Conservation (phyloP, 2,329 filamentous ascomycete species). For the Rugonectria rugulosa region DNA sequence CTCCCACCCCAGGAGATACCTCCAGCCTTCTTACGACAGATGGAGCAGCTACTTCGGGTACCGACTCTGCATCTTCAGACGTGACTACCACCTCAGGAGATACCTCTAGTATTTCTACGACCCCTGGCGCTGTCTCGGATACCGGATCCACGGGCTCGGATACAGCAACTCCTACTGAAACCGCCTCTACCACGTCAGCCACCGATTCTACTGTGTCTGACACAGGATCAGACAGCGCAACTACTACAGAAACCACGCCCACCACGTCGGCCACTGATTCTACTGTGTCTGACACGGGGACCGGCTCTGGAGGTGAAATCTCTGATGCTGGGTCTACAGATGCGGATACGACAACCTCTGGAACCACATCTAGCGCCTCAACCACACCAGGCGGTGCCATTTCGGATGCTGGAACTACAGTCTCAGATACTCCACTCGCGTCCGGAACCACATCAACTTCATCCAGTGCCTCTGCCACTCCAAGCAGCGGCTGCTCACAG, state of each 20-base stretch:
- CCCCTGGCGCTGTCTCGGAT: neutral
- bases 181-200: too few species aligned
- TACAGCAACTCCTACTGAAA: too few species aligned
- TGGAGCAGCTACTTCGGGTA: neutral
- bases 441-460: neutral
- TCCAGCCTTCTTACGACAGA: neutral
- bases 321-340: neutral
- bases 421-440: too few species aligned
- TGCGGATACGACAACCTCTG: neutral
- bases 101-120: too few species aligned
- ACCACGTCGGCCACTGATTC: too few species aligned
- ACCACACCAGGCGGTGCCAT: neutral
- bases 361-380: neutral
- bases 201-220: too few species aligned
- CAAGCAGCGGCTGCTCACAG: neutral
- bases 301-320: neutral
- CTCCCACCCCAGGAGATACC: neutral
- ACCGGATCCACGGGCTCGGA: too few species aligned
- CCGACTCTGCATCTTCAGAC: too few species aligned
- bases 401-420: neutral
- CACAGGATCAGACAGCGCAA: too few species aligned
- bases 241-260: too few species aligned
- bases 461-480: neutral
- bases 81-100: too few species aligned
- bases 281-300: neutral